These are phyloP conservation scores for Imleria badia DNA, from an alignment of 768 basidiomycete genomes.

Conservation along the genomic window DNA sequence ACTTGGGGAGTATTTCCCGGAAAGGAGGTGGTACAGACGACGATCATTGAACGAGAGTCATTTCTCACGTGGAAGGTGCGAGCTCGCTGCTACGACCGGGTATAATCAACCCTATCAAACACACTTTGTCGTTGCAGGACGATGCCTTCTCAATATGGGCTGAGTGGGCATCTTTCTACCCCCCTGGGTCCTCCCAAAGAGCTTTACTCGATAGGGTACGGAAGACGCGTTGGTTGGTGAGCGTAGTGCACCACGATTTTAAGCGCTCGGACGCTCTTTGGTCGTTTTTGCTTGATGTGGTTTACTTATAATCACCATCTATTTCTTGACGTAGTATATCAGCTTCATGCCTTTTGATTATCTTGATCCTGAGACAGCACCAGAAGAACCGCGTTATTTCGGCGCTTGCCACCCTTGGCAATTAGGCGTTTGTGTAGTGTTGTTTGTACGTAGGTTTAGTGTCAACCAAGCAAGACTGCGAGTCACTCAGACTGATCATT, in stretches of 20 bases:
- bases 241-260: slow-evolving; percentile 91
- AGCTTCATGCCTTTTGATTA: neutral
- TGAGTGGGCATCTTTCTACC: slow-evolving; percentile 89
- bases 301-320: neutral
- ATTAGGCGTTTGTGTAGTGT: too few species aligned
- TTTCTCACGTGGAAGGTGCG: slow-evolving; percentile 96
- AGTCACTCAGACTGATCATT: too few species aligned
- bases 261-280: slow-evolving; percentile 77
- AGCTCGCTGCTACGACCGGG: neutral
- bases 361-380: too few species aligned
- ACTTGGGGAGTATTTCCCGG: slow-evolving; percentile 99
- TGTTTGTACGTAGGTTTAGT: too few species aligned
- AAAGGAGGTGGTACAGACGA: slow-evolving; percentile 93
- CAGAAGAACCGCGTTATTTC: too few species aligned
- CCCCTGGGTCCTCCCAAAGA: slow-evolving; percentile 70
- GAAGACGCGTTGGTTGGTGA: slow-evolving; percentile 84
- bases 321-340: neutral
- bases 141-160: slow-evolving; percentile 97
- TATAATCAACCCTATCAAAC: neutral
- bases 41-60: slow-evolving; percentile 92
- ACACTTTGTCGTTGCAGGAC: slow-evolving; percentile 51
- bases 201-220: slow-evolving; percentile 69
- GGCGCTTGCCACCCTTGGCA: too few species aligned
- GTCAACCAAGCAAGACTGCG: too few species aligned
- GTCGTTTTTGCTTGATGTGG: slow-evolving; percentile 66